A percentile compares a stretch with the other conserved stretches of the same genome.
phyloP scores from a whole-genome alignment of 73 alveolate species.

The Paramecium octaurelia region DNA sequence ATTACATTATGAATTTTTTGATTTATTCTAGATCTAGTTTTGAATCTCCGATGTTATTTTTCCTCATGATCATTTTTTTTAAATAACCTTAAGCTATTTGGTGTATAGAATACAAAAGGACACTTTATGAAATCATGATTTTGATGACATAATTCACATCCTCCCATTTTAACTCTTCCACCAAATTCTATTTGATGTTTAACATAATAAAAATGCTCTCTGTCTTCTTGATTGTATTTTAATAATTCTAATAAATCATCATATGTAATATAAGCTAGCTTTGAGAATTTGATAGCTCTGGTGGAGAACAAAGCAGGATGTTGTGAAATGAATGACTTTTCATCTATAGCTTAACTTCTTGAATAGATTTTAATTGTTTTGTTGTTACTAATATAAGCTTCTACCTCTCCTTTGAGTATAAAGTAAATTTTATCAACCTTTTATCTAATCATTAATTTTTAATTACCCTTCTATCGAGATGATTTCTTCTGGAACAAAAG shows the following conservation, averaged over 20 bases:
- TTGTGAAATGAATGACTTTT: not conserved
- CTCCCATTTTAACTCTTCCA: constrained; percentile 7
- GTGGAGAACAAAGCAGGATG: constrained; percentile 17
- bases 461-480: constrained; percentile 10
- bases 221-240: not conserved
- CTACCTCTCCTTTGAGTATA: constrained; percentile 58
- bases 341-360: not conserved
- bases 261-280: constrained; percentile 2
- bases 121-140: constrained; percentile 42
- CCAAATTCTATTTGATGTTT: constrained; percentile 18
- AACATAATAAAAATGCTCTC: constrained; percentile 10
- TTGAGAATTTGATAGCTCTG: not conserved
- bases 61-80: not conserved
- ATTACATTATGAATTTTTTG: not conserved
- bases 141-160: constrained; percentile 34
- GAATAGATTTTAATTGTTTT: not conserved
- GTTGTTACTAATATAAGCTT: not conserved
- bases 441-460: not conserved
- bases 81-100: not conserved
- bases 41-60: not conserved
- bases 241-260: constrained; percentile 28
- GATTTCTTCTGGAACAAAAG: constrained; percentile 59
- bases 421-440: constrained; percentile 38
- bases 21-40: not conserved
- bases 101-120: constrained; percentile 34